Evolutionary conservation across 163 green algal genomes (phyloP), one percentile per base, ranked within the genome.

Genomic region (Volvox carteri): DNA sequence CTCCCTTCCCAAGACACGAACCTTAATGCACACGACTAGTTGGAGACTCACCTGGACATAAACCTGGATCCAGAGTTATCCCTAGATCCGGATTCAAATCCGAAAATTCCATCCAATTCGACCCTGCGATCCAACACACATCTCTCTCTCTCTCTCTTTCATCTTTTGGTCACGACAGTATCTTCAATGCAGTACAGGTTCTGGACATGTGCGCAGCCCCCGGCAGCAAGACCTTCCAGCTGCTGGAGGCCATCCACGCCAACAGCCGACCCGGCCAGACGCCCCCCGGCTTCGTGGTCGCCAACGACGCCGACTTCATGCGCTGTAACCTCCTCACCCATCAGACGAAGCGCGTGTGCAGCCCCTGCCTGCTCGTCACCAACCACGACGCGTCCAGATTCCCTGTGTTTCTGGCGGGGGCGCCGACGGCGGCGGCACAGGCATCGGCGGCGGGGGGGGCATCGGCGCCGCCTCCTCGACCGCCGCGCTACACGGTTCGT

Each of bases 281-380:
- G 0, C 94, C 94, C n/a, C 90, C 90, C 46, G 97, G 97, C 76
- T 92, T 97, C 58, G 98, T 99, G n/a, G 90, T 99, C 6, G 98
- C 98, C 35, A 99, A 99, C 92, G 98, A 99, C 87, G 91, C 96
- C 1, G 98, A 99, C 91, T 92, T 95, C 4, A 94, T 98, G 95
- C 96, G 98, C 46, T 99, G 98, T 95, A 98, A 99, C 92, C 93
- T 99, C 92, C 95, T 99, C 30, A 96, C 95, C 0, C 98, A 99
- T 94, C 98, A 99, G 94, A 98, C 95, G 67, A 98, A 99, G 94
- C 94, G 98, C 86, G 97, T 99, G 91, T 96, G 93, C 92, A 96
- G 91, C 80, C 97, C 98, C 19, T 96, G 93, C 85, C 92, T 99
- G 28, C 54, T 99, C 25, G 94, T 99, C 21, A 98, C 96, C 42